A percentile compares a stretch with the other conserved stretches of the same genome.
Evolutionary conservation across 768 basidiomycete species (phyloP).

Genomic region (Lanmaoa rubissima): DNA sequence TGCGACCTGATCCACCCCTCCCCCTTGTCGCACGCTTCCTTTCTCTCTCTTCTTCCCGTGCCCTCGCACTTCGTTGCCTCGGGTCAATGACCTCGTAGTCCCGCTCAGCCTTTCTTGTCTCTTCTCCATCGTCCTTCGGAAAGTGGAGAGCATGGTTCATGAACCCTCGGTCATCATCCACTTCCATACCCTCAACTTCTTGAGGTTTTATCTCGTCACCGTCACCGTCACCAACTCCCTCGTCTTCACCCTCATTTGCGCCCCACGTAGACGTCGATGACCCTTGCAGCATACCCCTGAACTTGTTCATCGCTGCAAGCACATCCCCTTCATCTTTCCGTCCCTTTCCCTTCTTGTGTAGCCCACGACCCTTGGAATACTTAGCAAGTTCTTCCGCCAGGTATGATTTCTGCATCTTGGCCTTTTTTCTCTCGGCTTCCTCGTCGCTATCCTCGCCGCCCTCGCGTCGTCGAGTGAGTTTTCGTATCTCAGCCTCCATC

Average conservation of each 20-base stretch:
- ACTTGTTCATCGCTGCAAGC: conserved; percentile 64
- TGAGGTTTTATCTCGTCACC: conserved; percentile 14
- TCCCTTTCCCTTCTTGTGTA: conserved; percentile 55
- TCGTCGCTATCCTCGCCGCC: conserved; percentile 66
- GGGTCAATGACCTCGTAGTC: conserved; percentile 93
- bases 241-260: conserved; percentile 19
- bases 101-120: conserved; percentile 71
- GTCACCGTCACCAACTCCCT: conserved; percentile 7
- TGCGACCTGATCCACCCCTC: conserved; percentile 18
- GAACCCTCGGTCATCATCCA: conserved; percentile 77
- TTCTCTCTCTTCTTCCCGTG: conserved; percentile 76
- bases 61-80: conserved; percentile 64
- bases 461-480: conserved; percentile 60
- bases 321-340: conserved; percentile 72
- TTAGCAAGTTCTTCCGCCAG: conserved; percentile 81
- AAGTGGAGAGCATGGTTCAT: conserved; percentile 70
- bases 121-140: conserved; percentile 77
- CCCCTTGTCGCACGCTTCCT: conserved; percentile 43
- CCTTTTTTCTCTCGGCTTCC: conserved; percentile 51
- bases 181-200: conserved; percentile 61
- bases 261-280: conserved; percentile 35
- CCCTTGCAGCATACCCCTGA: conserved; percentile 64
- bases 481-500: conserved; percentile 88
- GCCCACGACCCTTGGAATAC: conserved; percentile 65
- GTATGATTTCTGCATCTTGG: conserved; percentile 60